These are phyloP conservation scores for Rhynchospora pubera DNA, from an alignment of 176 grass and related monocot genomes.

Conservation along the genomic window DNA sequence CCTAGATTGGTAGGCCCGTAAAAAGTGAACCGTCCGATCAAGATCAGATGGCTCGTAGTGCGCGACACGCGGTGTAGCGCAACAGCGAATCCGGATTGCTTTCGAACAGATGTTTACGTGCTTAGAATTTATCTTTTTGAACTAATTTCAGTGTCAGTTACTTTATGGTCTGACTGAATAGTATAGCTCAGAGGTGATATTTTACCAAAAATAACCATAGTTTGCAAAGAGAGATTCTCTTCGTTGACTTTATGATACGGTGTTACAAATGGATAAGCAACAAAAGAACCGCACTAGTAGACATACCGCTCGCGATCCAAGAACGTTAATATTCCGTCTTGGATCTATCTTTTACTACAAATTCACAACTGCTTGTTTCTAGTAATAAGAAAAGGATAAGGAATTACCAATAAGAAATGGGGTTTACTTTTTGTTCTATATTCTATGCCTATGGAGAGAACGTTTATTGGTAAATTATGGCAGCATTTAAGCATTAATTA, in stretches of 20 bases:
- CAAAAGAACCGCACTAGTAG: slow-evolving; percentile 12
- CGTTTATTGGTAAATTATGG: not conserved
- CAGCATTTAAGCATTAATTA: not conserved
- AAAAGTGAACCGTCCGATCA: too few relatives aligned
- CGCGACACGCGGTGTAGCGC: too few relatives aligned
- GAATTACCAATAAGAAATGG: not conserved
- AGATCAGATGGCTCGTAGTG: too few relatives aligned
- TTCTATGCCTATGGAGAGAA: not conserved
- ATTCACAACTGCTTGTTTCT: slow-evolving; percentile 5
- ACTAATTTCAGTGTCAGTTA: not conserved
- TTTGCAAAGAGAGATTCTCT: not conserved
- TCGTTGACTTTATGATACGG: not conserved
- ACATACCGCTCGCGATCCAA: slow-evolving; percentile 24
- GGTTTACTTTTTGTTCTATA: not conserved
- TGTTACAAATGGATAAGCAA: not conserved
- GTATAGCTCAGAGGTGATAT: not conserved
- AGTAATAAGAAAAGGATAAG: not conserved
- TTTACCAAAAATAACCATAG: not conserved
- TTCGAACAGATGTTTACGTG: not conserved
- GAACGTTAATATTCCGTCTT: slow-evolving; percentile 25
- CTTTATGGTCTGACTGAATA: not conserved
- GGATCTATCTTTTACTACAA: slow-evolving; percentile 26
- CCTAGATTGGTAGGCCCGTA: too few relatives aligned
- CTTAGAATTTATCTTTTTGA: not conserved
- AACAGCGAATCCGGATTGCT: too few relatives aligned